phyloP scores from a whole-genome alignment of 164 flowering plant species.

The Chimonanthus salicifolius region DNA sequence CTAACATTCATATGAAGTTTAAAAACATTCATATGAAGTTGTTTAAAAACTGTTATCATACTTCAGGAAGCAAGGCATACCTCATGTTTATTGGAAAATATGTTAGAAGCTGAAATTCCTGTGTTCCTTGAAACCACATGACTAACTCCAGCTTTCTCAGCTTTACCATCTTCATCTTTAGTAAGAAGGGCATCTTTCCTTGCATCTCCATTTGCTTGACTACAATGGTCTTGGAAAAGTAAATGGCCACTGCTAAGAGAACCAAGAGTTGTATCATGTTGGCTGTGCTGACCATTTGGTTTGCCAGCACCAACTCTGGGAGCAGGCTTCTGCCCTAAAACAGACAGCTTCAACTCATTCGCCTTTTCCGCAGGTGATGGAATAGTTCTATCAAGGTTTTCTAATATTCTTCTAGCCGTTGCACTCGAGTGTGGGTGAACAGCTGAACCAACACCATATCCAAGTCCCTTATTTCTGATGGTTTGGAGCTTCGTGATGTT shows the following conservation, averaged over 20 bases:
- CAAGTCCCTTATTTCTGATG: conserved; percentile 14
- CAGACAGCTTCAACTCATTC: conserved; percentile 57
- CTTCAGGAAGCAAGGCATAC: conserved; percentile 15
- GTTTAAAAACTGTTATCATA: not conserved
- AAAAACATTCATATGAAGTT: too few species aligned
- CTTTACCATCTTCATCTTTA: conserved; percentile 16
- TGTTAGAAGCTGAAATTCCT: conserved; percentile 15
- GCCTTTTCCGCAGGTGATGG: conserved; percentile 59
- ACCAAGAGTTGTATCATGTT: conserved; percentile 9
- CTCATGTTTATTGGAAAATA: conserved; percentile 19
- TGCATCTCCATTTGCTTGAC: conserved; percentile 20
- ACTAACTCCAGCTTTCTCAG: conserved; percentile 6
- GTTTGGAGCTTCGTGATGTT: conserved; percentile 24
- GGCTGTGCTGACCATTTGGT: conserved; percentile 12
- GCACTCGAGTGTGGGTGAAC: conserved; percentile 53
- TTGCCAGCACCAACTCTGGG: conserved; percentile 18
- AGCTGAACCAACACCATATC: conserved; percentile 21
- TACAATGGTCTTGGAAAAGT: conserved; percentile 11
- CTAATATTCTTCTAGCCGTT: conserved; percentile 64
- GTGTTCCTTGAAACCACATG: conserved; percentile 16
- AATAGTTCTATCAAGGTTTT: conserved; percentile 62
- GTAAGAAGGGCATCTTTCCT: conserved; percentile 15
- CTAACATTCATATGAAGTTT: too few species aligned
- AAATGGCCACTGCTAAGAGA: conserved; percentile 10
- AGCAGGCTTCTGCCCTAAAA: conserved; percentile 36